phyloP scores from a whole-genome alignment of 371 early-diverging fungal genomes.

The Rhizopus arrhizus region DNA sequence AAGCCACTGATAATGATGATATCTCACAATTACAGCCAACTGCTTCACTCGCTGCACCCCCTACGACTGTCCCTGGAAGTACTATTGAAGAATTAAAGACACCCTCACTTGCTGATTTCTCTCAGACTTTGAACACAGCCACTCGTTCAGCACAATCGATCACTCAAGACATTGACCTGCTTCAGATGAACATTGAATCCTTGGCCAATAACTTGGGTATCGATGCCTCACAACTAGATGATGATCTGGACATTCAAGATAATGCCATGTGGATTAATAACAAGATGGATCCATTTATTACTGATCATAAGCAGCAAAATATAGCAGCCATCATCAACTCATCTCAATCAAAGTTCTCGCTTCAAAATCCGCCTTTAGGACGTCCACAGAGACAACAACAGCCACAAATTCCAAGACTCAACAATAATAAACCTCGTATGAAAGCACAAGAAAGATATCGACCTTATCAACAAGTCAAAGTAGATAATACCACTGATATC shows the following conservation, averaged over 20 bases:
- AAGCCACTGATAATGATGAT: background rate
- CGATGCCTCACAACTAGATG: slow-evolving; percentile 19
- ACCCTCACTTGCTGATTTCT: slow-evolving; percentile 2
- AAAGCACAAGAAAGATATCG: background rate
- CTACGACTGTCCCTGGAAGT: background rate
- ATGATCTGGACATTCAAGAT: slow-evolving; percentile 5
- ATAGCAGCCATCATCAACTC: background rate
- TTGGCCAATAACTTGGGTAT: slow-evolving; percentile 36
- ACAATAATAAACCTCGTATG: background rate
- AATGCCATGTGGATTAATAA: background rate
- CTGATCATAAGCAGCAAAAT: background rate
- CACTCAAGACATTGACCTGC: slow-evolving; percentile 31
- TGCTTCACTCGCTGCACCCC: too few species aligned
- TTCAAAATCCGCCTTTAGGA: background rate
- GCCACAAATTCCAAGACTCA: background rate
- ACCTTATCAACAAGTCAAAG: too few species aligned
- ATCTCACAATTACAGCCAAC: background rate
- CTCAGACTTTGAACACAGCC: slow-evolving; percentile 23
- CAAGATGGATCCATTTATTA: background rate
- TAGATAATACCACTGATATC: too few species aligned
- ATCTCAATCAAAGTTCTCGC: background rate
- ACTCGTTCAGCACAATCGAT: slow-evolving; percentile 35
- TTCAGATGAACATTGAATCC: slow-evolving; percentile 36
- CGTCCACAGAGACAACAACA: background rate
- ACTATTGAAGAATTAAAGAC: background rate